Evolutionary conservation across 805 yeast species (phyloP).

Genomic region (Myxozyma lipomycoides): DNA sequence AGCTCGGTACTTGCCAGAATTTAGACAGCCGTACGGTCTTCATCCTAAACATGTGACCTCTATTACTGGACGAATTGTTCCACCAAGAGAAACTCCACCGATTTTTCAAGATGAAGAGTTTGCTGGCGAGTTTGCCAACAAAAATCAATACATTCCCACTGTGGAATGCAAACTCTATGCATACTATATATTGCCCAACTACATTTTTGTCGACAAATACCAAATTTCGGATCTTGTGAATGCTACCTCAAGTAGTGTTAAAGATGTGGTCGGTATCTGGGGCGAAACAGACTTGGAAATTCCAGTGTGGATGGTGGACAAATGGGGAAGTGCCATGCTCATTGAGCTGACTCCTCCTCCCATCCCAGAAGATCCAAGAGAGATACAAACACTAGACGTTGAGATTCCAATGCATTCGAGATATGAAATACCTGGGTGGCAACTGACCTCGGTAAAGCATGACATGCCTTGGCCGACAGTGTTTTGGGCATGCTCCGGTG

Average conservation of each 20-base stretch:
- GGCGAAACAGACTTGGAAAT: slow-evolving; percentile 58
- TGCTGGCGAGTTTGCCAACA: slow-evolving; percentile 10
- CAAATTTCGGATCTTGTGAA: slow-evolving; percentile 44
- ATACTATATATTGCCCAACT: slow-evolving; percentile 44
- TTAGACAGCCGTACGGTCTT: slow-evolving; percentile 23
- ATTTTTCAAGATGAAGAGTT: slow-evolving; percentile 17
- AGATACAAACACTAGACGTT: slow-evolving; percentile 30
- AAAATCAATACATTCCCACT: background rate
- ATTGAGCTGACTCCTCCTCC: slow-evolving; percentile 36
- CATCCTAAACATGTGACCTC: slow-evolving; percentile 25
- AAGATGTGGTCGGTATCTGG: slow-evolving; percentile 37
- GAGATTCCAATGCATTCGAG: slow-evolving; percentile 51
- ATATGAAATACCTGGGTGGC: slow-evolving; percentile 43
- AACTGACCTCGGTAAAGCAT: slow-evolving; percentile 27
- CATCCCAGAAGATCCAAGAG: slow-evolving; percentile 12
- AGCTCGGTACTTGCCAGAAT: slow-evolving; percentile 17
- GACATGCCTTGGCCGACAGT: slow-evolving; percentile 42
- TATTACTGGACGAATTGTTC: slow-evolving; percentile 13
- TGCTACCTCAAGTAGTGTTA: slow-evolving; percentile 23
- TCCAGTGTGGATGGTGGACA: slow-evolving; percentile 47
- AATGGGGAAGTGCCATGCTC: slow-evolving; percentile 49
- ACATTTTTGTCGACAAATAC: slow-evolving; percentile 52
- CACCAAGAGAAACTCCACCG: slow-evolving; percentile 16
- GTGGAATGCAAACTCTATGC: slow-evolving; percentile 44
- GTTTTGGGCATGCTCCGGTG: slow-evolving; percentile 51